Evolutionary conservation across 768 basidiomycete genomes (phyloP).

Genomic region (Leccinum imitatum): DNA sequence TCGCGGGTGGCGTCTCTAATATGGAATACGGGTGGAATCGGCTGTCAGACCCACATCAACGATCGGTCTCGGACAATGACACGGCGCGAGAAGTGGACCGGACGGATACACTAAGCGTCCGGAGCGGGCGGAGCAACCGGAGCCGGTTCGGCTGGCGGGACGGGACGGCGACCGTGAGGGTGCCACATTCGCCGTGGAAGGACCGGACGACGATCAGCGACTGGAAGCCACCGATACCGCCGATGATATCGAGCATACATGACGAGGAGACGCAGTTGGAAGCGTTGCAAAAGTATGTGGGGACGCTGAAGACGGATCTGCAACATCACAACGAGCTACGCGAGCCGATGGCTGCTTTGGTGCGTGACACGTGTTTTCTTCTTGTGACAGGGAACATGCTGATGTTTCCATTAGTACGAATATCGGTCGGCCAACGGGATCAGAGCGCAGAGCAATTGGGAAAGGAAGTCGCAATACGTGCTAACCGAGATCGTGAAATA

Average conservation of each 20-base stretch:
- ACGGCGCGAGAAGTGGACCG: slow-evolving; percentile 47
- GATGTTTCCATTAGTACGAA: slow-evolving; percentile 50
- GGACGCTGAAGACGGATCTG: slow-evolving; percentile 72
- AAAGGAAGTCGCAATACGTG: slow-evolving; percentile 85
- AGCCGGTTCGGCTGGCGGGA: slow-evolving; percentile 77
- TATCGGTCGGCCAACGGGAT: slow-evolving; percentile 68
- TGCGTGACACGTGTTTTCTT: slow-evolving; percentile 29
- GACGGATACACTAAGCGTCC: slow-evolving; percentile 67
- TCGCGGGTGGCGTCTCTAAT: slow-evolving; percentile 95
- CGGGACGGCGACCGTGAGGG: slow-evolving; percentile 61
- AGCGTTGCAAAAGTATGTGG: slow-evolving; percentile 79
- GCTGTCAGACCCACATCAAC: slow-evolving; percentile 54
- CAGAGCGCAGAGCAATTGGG: slow-evolving; percentile 90
- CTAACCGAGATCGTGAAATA: slow-evolving; percentile 95
- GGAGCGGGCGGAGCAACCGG: slow-evolving; percentile 71
- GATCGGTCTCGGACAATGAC: slow-evolving; percentile 60
- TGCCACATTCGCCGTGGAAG: slow-evolving; percentile 65
- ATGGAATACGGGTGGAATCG: slow-evolving; percentile 99
- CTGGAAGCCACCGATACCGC: slow-evolving; percentile 90
- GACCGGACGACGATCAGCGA: slow-evolving; percentile 84
- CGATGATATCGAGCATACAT: slow-evolving; percentile 78
- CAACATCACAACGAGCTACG: slow-evolving; percentile 81
- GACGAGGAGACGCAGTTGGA: slow-evolving; percentile 95
- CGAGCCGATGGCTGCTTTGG: slow-evolving; percentile 78
- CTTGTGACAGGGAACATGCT: background rate